Evolutionary conservation across 2,329 filamentous ascomycete species (phyloP), one percentile per base, ranked within the genome.

Genomic region (Fonsecaea pedrosoi): DNA sequence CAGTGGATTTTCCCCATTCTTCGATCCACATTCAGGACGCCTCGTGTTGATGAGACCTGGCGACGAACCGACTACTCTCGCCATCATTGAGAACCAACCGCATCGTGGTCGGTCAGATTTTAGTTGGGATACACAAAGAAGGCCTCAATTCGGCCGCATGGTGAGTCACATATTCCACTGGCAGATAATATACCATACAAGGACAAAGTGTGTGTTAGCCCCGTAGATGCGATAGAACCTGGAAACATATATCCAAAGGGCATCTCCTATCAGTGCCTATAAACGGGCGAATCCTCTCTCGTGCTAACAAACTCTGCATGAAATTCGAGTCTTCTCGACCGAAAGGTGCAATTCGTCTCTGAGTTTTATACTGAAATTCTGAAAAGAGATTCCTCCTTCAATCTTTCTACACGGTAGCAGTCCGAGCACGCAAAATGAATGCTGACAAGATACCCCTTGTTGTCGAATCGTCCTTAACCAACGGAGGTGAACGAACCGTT

Each of bases 381-480:
- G n/a, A 21, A 48, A 10, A 6, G 21, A n/a, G 30, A 32, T 32
- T 6, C 7, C 21, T 1, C 21, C 42, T 2, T 3, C 3, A n/a
- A 21, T 1, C 9, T 21, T 6, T 7, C n/a, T 21, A n/a, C 42
- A 25, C 8, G 18, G 12, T 5, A 48, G 42, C 42, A 21, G 21
- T n/a, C 8, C n/a, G n/a, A 3, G 7, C 8, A 21, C 42, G 9
- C 61, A 53, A 3, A 35, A 66, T 66, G 64, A 15, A 53, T 1
- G 64, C 42, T 15, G 64, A 66, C 53, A 66, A 66, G 40, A 10
- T 62, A n/a, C 64, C 64, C 8, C 30, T 30, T n/a, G 54, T 66
- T 42, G 40, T 59, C 40, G 57, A 62, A 25, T 62, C 64, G 5
- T 21, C 64, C 21, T 34, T 62, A 12, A 48, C 64, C 8, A 66